Evolutionary conservation across 306 rosid species (phyloP).

Genomic region (Malus sieversii): DNA sequence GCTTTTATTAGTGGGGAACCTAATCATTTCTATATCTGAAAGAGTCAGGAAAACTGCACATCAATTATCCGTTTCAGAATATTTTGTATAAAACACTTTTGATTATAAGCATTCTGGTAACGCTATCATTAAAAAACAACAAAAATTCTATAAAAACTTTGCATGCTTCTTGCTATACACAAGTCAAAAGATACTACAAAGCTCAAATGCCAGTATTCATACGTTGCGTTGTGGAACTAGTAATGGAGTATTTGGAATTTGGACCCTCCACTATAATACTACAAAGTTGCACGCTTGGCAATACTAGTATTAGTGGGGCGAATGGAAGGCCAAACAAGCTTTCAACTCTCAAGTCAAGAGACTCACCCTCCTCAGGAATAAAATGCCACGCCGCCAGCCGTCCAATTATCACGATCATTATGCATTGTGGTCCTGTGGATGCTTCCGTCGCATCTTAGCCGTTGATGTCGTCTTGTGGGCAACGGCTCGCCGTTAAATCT

Average conservation of each 20-base stretch:
- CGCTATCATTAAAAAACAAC: background rate
- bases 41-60: too few relatives aligned
- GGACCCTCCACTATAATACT: background rate
- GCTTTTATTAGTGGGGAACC: background rate
- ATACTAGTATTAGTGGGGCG: background rate
- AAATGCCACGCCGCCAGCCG: background rate
- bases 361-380: background rate
- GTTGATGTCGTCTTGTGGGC: background rate
- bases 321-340: background rate
- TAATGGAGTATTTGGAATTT: background rate
- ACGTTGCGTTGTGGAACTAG: background rate
- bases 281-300: conserved; percentile 6
- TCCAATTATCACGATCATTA: background rate
- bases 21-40: too few relatives aligned
- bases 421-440: background rate
- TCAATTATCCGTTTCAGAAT: too few relatives aligned
- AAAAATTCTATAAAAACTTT: too few relatives aligned
- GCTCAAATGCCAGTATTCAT: background rate
- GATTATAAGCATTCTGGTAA: too few relatives aligned
- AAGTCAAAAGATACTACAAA: too few relatives aligned
- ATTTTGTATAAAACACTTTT: background rate
- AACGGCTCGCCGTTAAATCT: background rate
- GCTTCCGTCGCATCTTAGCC: background rate
- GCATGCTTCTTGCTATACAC: background rate
- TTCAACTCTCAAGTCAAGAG: background rate